Base-by-base conservation (phyloP, 2,329 filamentous ascomycete species). In the Colletotrichum eremochloae region DNA sequence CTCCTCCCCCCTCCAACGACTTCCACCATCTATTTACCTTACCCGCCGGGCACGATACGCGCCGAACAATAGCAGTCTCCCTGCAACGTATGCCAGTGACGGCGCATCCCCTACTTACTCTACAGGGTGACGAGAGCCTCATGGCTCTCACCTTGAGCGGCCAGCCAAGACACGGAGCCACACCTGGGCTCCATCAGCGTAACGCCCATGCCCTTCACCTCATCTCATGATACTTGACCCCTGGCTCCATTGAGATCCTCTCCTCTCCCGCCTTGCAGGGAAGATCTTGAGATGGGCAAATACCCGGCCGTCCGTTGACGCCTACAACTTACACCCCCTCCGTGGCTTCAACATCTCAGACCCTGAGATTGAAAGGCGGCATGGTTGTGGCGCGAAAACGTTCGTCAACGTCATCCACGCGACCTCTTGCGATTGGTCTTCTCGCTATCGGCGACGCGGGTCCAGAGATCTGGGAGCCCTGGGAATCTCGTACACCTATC, bases 201-300 rank as follows among this genome's bases (percentile, higher is more conserved):
- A 31, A 73, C 72, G 72, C 72, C 61, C n/a, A 65, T 33, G 56
- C 46, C 42, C 55, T 40, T 58, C 33, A n/a, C 40, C 44, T 61
- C 36, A n/a, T 24, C 38, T 67, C 62, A 29, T n/a, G 31, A 42
- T n/a, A 33, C 4, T 14, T 44, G 33, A 24, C 31, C 58, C 46
- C 8, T 48, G 31, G 9, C 24, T 24, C 11, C 29, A 5, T 53
- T 31, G 46, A n/a, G 31, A 14, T 12, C 65, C 29, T 58, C 29
- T 40, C 36, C 38, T 58, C 18, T 46, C 29, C 44, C 5, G 52
- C 31, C 57, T 58, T 40, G 65, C 65, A 71, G 65, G 14, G 36
- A 14, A 68, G 58, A 63, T 68, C 65, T 66, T 44, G 55, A 67
- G 67, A 71, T 63, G 56, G 62, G 48, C 56, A 66, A 63, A n/a